These are phyloP conservation scores for Bigelowiella natans DNA, from an alignment of 78 protist species.

Conservation along the genomic window DNA sequence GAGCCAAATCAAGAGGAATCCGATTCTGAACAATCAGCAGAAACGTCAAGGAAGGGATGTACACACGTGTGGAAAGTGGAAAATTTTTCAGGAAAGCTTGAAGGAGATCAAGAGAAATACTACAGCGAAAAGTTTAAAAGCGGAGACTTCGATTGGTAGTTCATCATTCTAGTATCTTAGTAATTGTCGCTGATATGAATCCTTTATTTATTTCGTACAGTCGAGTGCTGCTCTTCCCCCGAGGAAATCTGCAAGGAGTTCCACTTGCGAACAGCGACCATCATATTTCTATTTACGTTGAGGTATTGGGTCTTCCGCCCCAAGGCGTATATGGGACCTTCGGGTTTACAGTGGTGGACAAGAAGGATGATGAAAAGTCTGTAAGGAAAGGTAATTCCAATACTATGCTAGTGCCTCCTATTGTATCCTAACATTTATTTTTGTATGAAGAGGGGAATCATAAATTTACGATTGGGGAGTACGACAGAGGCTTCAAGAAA, in stretches of 20 bases:
- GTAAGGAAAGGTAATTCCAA: neutral
- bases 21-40: neutral
- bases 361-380: neutral
- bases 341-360: neutral
- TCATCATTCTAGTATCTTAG: neutral
- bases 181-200: neutral
- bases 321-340: constrained; percentile 19
- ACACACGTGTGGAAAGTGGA: neutral
- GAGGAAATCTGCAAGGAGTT: neutral
- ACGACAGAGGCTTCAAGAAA: constrained; percentile 45
- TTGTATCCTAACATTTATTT: neutral
- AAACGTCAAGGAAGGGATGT: neutral
- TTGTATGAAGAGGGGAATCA: constrained; percentile 24
- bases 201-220: neutral
- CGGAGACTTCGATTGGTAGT: constrained; percentile 13
- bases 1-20: neutral
- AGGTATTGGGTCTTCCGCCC: neutral
- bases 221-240: constrained; percentile 18
- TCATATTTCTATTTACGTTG: constrained; percentile 9
- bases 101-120: neutral
- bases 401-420: neutral
- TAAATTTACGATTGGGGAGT: constrained; percentile 7
- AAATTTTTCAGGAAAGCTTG: neutral
- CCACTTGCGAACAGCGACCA: neutral
- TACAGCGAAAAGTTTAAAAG: neutral